Evolutionary conservation across 192 early-diverging fungal genomes (phyloP).

Genomic region (Backusella circina): DNA sequence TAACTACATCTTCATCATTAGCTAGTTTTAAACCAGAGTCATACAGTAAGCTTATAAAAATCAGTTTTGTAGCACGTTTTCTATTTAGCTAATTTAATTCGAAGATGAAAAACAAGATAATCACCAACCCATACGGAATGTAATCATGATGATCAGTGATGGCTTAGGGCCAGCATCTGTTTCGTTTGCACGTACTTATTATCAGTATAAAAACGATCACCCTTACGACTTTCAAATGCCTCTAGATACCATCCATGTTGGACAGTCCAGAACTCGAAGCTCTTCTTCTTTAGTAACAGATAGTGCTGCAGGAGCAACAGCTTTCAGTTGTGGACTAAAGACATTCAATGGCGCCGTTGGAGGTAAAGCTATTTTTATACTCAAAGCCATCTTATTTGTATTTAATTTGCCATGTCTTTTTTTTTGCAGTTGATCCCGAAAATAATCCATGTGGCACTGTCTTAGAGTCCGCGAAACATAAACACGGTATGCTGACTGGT

Average conservation of each 20-base stretch:
- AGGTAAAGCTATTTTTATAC: conserved; percentile 40
- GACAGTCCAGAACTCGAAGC: conserved; percentile 85
- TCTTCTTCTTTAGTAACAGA: conserved; percentile 85
- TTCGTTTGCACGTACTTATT: conserved; percentile 80
- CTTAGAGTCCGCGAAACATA: conserved; percentile 87
- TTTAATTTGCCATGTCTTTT: background rate
- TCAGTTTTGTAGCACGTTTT: background rate
- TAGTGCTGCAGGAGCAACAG: conserved; percentile 96
- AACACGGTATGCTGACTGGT: conserved; percentile 76
- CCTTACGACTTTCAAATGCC: conserved; percentile 53
- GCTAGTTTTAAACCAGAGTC: background rate
- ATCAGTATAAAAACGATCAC: conserved; percentile 63
- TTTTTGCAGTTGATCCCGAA: conserved; percentile 51
- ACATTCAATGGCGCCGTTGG: conserved; percentile 93
- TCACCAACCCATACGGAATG: conserved; percentile 14
- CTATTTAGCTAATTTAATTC: background rate
- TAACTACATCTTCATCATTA: background rate
- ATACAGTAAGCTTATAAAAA: background rate
- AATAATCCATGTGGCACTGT: conserved; percentile 87
- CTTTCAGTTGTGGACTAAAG: conserved; percentile 88
- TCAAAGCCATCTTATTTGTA: background rate
- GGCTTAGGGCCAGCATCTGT: conserved; percentile 95
- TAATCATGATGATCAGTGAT: conserved; percentile 93
- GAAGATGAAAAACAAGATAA: background rate
- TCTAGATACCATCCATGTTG: conserved; percentile 74